Evolutionary conservation across 495 filamentous ascomycete genomes (phyloP), one percentile per base, ranked within the genome.

Genomic region (Aspergillus affinis): DNA sequence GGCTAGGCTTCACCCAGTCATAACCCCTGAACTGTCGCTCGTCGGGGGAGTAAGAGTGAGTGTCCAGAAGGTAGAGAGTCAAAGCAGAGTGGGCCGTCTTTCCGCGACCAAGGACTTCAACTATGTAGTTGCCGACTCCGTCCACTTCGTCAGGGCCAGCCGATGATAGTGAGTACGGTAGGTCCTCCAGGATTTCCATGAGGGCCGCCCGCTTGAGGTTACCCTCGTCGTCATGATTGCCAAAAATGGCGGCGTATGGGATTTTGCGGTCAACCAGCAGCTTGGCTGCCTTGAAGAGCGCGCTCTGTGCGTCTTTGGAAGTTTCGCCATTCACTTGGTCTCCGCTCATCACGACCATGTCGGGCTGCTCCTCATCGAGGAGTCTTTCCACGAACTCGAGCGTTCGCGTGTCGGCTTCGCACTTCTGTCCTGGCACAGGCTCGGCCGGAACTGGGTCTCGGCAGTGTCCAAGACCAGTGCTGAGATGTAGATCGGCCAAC

Each of bases 291-390:
- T 98, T 98, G 80, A 96, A 96, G 51, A 98, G 85, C 7, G 93
- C 91, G 64, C 84, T 91, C 71, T 96, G 93, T n/a, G 87, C 86
- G 81, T 98, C 94, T 19, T 88, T 90, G 2, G 94, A 85, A 0
- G 91, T 92, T 48, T 96, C 94, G 44, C 94, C 94, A 62, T 98
- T 97, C 41, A 98, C 88, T 72, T 97, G 92, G 71, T 98, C 94
- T 32, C 94, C 94, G 56, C 86, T 92, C 44, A 98, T 78, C 20
- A 98, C 84, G 15, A 97, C 92, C 57, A 98, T 72, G 65, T 98
- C 91, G 0, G 94, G 95, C 64, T 88, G 90, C 76, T 98, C 94
- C 59, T 92, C 86, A 63, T 97, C 93, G 6, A 98, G 74, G 19
- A 96, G 76, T 63, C 81, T 84, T 23, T 83, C 82, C 30, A 98